These are phyloP conservation scores for Meyerozyma athensensis DNA, from an alignment of 1,139 yeast species.

Conservation along the genomic window DNA sequence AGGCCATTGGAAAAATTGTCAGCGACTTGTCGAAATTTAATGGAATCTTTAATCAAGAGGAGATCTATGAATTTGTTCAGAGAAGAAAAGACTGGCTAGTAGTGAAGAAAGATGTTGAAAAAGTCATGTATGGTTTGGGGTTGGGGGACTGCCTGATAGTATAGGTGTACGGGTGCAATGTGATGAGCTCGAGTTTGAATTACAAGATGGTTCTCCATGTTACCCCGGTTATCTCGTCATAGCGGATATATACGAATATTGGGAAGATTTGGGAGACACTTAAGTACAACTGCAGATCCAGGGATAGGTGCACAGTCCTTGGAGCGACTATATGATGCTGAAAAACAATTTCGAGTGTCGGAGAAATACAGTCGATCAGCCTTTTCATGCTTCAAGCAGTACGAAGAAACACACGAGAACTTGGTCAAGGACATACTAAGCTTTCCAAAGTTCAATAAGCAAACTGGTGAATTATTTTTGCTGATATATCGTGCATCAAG, in stretches of 20 bases:
- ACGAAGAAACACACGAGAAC: not conserved
- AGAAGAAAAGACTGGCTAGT: slow-evolving; percentile 81
- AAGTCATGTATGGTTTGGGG: slow-evolving; percentile 91
- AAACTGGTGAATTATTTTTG: not conserved
- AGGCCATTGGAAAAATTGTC: slow-evolving; percentile 78
- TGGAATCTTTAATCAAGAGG: slow-evolving; percentile 89
- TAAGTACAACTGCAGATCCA: no score
- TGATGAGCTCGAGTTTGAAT: not conserved
- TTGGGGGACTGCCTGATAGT: slow-evolving; percentile 56
- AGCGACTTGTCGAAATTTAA: slow-evolving; percentile 82
- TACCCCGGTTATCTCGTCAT: slow-evolving; percentile 1
- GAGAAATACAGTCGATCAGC: not conserved
- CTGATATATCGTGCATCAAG: not conserved
- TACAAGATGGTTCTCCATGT: not conserved
- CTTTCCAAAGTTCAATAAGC: not conserved
- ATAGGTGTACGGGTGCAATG: slow-evolving; percentile 13
- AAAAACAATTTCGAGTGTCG: not conserved
- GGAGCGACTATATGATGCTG: not conserved
- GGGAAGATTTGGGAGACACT: not conserved
- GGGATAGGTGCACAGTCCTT: no score
- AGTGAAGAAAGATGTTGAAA: slow-evolving; percentile 78
- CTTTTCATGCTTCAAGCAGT: slow-evolving; percentile 1
- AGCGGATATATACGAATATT: no score
- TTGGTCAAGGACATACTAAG: not conserved
- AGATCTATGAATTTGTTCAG: slow-evolving; percentile 86